Base-by-base conservation (phyloP, 768 basidiomycete genomes). In the Jaapia argillacea region DNA sequence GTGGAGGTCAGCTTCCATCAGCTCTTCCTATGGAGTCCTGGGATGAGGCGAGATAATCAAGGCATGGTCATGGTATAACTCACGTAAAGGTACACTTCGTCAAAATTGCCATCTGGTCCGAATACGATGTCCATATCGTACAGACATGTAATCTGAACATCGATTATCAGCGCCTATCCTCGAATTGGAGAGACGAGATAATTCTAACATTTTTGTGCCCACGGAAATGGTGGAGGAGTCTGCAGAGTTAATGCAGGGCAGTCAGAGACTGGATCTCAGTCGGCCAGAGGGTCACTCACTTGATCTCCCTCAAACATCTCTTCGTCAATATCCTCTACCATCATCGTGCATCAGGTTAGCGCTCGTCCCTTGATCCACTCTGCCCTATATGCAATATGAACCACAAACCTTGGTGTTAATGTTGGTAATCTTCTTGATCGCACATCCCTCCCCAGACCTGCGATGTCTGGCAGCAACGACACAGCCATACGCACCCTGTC, bases 1-100 rank as follows among this genome's bases (percentile, higher is more conserved):
- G 56, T 98, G 96, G 16, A 99, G 74, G 76, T 99, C 96, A 44
- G 96, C 96, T 60, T 99, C 96, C 96, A 98, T 99, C 52, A 98
- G 79, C 62, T 99, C 96, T 68, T 98, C 93, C 86, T 98, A 63
- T n/a, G n/a, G n/a, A n/a, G 25, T n/a, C 16, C 47, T n/a, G 7
- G 28, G n/a, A 45, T 14, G 42, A 25, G 6, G 28, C 10, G 40
- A 6, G 16, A 18, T 22, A 38, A 7, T 26, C 13, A 23, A 14
- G 7, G 28, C 37, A 48, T 16, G 21, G 24, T 18, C 26, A 45
- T 5, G 18, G 27, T 4, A 14, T 3, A 31, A 67, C 81, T 50
- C 50, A 89, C 86, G 54, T 91, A 89, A 56, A 88, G 81, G 61
- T 89, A 97, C 14, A 99, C 93, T 65, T 97, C 94, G 61, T 93